A percentile compares a stretch with the other conserved stretches of the same genome.
Conservation (phyloP, 352 stramenopile species). For the Phytopythium chamaehyphon region DNA sequence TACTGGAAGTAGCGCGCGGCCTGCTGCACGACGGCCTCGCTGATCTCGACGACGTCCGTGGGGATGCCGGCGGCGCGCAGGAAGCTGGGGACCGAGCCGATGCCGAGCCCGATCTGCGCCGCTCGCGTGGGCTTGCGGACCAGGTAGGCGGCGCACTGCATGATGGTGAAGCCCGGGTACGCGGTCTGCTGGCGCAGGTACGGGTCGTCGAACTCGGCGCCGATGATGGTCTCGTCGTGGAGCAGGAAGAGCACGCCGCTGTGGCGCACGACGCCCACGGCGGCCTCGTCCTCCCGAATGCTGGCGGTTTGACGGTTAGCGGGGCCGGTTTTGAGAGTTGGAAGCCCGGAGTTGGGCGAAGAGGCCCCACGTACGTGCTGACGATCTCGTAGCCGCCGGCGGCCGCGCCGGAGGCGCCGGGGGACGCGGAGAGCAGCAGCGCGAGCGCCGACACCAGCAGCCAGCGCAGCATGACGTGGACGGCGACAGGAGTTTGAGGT, state of each 20-base stretch:
- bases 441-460: background rate
- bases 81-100: conserved; percentile 68
- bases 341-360: background rate
- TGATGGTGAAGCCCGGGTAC: conserved; percentile 80
- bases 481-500: no score
- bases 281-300: conserved; percentile 41
- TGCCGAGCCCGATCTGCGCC: conserved; percentile 66
- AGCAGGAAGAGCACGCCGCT: conserved; percentile 52
- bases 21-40: conserved; percentile 51
- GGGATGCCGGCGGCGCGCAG: conserved; percentile 51
- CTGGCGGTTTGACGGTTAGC: background rate
- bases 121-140: conserved; percentile 32
- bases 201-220: conserved; percentile 68
- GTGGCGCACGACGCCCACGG: conserved; percentile 53
- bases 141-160: conserved; percentile 66
- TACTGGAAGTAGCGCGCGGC: conserved; percentile 73
- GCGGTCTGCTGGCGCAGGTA: conserved; percentile 53
- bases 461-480: background rate
- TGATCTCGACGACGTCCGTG: conserved; percentile 81
- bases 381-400: conserved; percentile 12
- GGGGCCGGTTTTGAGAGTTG: background rate
- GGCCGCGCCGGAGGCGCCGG: background rate
- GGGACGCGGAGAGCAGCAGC: background rate
- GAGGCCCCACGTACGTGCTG: conserved; percentile 7
- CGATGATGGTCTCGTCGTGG: conserved; percentile 79